Evolutionary conservation across 2,329 filamentous ascomycete species (phyloP).

Genomic region (Exophiala bonariae): DNA sequence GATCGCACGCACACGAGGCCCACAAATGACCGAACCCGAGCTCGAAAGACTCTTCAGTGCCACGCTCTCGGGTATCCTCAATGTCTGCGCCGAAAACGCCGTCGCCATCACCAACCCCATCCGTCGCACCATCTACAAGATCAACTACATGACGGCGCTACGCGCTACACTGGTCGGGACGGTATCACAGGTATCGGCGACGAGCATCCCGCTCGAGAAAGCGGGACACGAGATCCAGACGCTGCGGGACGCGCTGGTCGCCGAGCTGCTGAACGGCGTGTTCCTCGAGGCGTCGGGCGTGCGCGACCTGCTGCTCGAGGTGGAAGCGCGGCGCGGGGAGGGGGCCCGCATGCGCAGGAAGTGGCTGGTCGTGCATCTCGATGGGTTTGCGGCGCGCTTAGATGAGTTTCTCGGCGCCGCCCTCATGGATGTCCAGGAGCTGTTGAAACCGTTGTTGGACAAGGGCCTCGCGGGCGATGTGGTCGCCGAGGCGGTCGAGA

Average conservation of each 20-base stretch:
- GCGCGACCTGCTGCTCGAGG: conserved; percentile 17
- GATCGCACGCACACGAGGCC: conserved; percentile 32
- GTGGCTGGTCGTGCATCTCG: conserved; percentile 48
- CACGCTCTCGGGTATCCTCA: conserved; percentile 85
- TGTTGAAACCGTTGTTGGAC: conserved; percentile 72
- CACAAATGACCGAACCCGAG: conserved; percentile 54
- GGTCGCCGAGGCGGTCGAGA: conserved; percentile 78
- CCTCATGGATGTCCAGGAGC: conserved; percentile 85
- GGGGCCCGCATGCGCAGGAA: conserved; percentile 9
- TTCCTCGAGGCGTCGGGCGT: conserved; percentile 26
- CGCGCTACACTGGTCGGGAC: conserved; percentile 62
- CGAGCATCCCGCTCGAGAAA: conserved; percentile 19
- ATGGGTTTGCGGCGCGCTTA: conserved; percentile 65
- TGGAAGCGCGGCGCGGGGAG: conserved; percentile 14
- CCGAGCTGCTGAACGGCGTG: conserved; percentile 10
- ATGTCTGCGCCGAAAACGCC: conserved; percentile 70
- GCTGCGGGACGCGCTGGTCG: conserved; percentile 17
- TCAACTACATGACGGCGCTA: conserved; percentile 47
- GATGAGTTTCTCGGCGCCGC: conserved; percentile 93
- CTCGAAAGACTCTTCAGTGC: conserved; percentile 75
- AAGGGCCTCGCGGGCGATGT: conserved; percentile 70
- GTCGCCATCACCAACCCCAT: conserved; percentile 31
- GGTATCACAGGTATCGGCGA: conserved; percentile 39
- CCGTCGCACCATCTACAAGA: conserved; percentile 50
- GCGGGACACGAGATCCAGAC: conserved; percentile 18